These are phyloP conservation scores for Colletotrichum simmondsii DNA, from an alignment of 2,329 filamentous ascomycete species.

Conservation along the genomic window DNA sequence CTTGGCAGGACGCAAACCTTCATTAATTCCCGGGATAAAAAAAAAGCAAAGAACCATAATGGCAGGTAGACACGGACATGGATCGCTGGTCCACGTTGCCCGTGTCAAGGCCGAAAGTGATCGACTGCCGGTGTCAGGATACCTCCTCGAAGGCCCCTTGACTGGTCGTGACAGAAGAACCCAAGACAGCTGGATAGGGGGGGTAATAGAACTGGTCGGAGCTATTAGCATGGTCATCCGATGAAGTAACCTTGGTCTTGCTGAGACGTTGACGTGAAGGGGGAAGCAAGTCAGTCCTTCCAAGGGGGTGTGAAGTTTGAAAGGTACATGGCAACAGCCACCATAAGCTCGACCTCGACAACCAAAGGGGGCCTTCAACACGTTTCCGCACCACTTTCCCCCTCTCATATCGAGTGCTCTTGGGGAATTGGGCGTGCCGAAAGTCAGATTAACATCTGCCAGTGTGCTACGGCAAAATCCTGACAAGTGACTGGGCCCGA, in stretches of 20 bases:
- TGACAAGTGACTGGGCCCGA: slow-evolving; percentile 11
- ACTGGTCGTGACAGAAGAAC: slow-evolving; percentile 7
- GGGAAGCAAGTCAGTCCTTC: slow-evolving; percentile 10
- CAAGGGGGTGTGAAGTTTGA: background rate
- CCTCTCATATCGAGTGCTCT: background rate
- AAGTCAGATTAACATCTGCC: slow-evolving; percentile 21
- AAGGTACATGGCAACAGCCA: background rate
- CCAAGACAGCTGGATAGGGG: background rate
- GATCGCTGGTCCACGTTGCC: slow-evolving; percentile 4
- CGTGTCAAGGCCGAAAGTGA: slow-evolving; percentile 24
- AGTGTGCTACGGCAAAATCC: background rate
- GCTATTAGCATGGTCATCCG: slow-evolving; percentile 19
- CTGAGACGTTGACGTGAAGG: slow-evolving; percentile 33
- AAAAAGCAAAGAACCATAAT: slow-evolving; percentile 9
- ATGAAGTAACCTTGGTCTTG: slow-evolving; percentile 19
- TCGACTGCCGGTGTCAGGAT: slow-evolving; percentile 30
- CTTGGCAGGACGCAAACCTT: slow-evolving; percentile 13
- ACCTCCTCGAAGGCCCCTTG: background rate
- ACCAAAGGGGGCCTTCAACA: background rate
- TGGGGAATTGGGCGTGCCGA: slow-evolving; percentile 12
- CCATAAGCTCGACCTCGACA: background rate
- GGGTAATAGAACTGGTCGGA: background rate
- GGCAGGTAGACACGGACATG: slow-evolving; percentile 21
- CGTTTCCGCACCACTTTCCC: background rate
- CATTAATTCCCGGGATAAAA: background rate